Evolutionary conservation across 305 asterid species (phyloP), one percentile per base, ranked within the genome.

Genomic region (Solanum hybrid): DNA sequence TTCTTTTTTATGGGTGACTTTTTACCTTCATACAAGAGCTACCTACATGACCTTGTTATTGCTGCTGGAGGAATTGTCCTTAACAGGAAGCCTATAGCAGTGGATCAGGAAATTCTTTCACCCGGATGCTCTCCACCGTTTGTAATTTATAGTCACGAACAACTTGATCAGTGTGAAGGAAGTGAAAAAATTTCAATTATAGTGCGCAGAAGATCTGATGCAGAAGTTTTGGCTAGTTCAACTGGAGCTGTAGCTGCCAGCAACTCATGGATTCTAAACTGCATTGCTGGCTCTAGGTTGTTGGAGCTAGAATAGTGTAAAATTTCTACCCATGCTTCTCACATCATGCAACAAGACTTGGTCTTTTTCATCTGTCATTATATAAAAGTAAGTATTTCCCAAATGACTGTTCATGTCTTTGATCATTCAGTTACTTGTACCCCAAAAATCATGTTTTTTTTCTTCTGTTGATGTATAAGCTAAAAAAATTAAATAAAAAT

Each of bases 61-160:
- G 94, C 96, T 90, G 98, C 97, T 76, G 99, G 99, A 90, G 99
- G 99, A 89, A 94, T 91, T 86, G 93, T 96, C 88, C 93, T 96
- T 87, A 94, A 91, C 89, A 90, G 99, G 90, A 96, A 96, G 92
- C 99, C 99, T n/a, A 91, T 95, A 82, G 89, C 88, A 8, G 91
- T 92, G 89, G 93, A 93, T 29, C 90, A 92, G 76, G 88, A 90
- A 31, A 60, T 3, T 76, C 77, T 86, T 60, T 90, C 89, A 17
- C 72, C 73, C 60, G 84, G 86, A 90, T 88, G 80, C 92, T 81
- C 91, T 38, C 85, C 77, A 73, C 94, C 95, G 22, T 90, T 93
- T 88, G 90, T 96, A 86, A 89, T 96, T 87, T 96, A 94, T 94
- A 95, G 94, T 89, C 37, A 87, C 4, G 99, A 95, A 92, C 91